Percentiles rank a stretch among this genome's conserved stretches.
Conservation (phyloP, 2,329 filamentous ascomycete genomes). For the Fusarium albosuccineum region DNA sequence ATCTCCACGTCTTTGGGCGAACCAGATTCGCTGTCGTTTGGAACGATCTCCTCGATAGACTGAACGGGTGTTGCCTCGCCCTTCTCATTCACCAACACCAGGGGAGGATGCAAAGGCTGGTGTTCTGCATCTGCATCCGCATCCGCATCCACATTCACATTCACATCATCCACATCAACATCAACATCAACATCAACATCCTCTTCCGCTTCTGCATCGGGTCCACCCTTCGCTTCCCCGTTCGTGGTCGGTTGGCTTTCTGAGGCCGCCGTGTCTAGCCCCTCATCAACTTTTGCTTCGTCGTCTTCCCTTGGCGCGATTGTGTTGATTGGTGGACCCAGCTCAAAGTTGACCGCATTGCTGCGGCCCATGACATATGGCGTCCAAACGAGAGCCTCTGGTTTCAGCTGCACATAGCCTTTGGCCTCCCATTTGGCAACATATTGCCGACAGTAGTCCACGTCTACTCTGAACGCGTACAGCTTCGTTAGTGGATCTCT, state of each 20-base stretch:
- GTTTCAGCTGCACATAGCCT: conserved; percentile 86
- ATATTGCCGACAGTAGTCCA: conserved; percentile 87
- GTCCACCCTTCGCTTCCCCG: conserved; percentile 34
- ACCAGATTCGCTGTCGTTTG: conserved; percentile 49
- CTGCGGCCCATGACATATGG: conserved; percentile 96
- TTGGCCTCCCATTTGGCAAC: conserved; percentile 91
- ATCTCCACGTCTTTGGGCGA: conserved; percentile 43
- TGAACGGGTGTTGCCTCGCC: conserved; percentile 45
- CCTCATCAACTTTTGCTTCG: conserved; percentile 58
- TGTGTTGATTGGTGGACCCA: conserved; percentile 83
- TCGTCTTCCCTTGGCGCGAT: conserved; percentile 89
- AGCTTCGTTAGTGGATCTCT: conserved; percentile 88
- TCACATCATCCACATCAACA: neutral
- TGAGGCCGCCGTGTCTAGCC: conserved; percentile 33
- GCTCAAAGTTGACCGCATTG: conserved; percentile 85
- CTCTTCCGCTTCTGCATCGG: conserved; percentile 8
- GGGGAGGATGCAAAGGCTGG: conserved; percentile 14
- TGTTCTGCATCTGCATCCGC: conserved; percentile 13
- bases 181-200: neutral
- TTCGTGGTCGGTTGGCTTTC: conserved; percentile 43
- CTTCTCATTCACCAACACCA: conserved; percentile 38
- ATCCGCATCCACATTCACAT: too few relatives aligned
- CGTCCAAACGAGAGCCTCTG: conserved; percentile 88
- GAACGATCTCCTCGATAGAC: conserved; percentile 48
- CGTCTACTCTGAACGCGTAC: conserved; percentile 90